Percentiles rank a stretch among this genome's conserved stretches.
Evolutionary conservation across 805 yeast genomes (phyloP).

Genomic region (Nakazawaea wickerhamii): DNA sequence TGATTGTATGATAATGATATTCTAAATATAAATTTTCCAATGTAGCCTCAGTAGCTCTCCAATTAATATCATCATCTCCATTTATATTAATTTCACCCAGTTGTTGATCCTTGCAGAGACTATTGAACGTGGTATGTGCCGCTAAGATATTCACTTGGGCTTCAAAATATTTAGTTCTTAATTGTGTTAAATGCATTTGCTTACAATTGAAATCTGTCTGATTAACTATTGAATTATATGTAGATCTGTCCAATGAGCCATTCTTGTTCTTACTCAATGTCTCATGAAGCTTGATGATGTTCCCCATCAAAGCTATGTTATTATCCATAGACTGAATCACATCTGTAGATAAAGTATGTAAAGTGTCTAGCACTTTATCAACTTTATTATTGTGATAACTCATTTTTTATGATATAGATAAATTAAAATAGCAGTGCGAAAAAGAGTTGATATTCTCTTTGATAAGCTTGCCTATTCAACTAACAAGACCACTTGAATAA

Average conservation of each 20-base stretch:
- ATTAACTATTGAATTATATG: neutral
- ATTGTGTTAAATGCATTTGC: constrained; percentile 19
- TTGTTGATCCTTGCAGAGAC: constrained; percentile 13
- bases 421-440: no score
- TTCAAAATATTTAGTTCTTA: constrained; percentile 29
- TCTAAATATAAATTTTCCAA: constrained; percentile 38
- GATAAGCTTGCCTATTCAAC: no score
- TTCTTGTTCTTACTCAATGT: neutral
- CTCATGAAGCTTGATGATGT: constrained; percentile 10
- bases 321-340: constrained; percentile 12
- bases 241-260: neutral
- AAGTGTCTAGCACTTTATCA: constrained; percentile 2
- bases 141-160: constrained; percentile 27
- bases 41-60: constrained; percentile 42
- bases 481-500: no score
- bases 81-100: constrained; percentile 17
- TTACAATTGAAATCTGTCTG: constrained; percentile 4
- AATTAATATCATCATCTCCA: constrained; percentile 30
- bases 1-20: constrained; percentile 26
- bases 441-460: no score
- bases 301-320: constrained; percentile 11
- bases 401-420: neutral
- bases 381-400: neutral
- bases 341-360: constrained; percentile 2
- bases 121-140: constrained; percentile 14